phyloP scores from a whole-genome alignment of 169 alveolate genomes.

The Eimeria maxima region DNA sequence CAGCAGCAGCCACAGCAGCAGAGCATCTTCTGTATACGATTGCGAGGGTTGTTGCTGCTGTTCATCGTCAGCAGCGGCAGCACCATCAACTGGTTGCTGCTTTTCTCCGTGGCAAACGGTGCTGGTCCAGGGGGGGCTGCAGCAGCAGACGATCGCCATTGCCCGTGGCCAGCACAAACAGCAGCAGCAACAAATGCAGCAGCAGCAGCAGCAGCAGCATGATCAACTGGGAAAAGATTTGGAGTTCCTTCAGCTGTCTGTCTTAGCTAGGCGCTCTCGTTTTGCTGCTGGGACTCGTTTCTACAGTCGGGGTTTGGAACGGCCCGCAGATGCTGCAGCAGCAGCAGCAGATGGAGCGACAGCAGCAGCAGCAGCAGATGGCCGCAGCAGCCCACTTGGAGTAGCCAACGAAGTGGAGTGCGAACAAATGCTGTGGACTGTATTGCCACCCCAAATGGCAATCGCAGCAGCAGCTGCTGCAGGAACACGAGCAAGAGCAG shows the following conservation, averaged over 20 bases:
- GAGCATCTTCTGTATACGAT: not conserved
- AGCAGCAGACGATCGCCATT: slow-evolving; percentile 49
- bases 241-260: slow-evolving; percentile 89
- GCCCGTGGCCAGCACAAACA: slow-evolving; percentile 10
- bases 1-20: slow-evolving; percentile 50
- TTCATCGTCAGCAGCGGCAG: slow-evolving; percentile 6
- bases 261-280: slow-evolving; percentile 90
- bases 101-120: slow-evolving; percentile 54
- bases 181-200: slow-evolving; percentile 49
- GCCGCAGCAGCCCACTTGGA: slow-evolving; percentile 56
- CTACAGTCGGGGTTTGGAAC: slow-evolving; percentile 69
- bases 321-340: slow-evolving; percentile 18
- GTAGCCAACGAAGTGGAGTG: slow-evolving; percentile 98
- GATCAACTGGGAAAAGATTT: not conserved
- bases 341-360: not conserved
- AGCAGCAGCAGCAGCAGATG: slow-evolving; percentile 27
- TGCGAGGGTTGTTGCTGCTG: slow-evolving; percentile 55
- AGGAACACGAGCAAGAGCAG: slow-evolving; percentile 1
- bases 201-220: slow-evolving; percentile 57
- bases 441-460: slow-evolving; percentile 29
- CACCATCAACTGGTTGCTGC: slow-evolving; percentile 33
- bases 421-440: slow-evolving; percentile 93
- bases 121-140: slow-evolving; percentile 43
- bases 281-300: slow-evolving; percentile 98
- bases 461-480: not conserved